Percentiles rank a stretch among this genome's conserved stretches.
Conservation (phyloP, 2,329 filamentous ascomycete species). For the Trichoderma arundinaceum region DNA sequence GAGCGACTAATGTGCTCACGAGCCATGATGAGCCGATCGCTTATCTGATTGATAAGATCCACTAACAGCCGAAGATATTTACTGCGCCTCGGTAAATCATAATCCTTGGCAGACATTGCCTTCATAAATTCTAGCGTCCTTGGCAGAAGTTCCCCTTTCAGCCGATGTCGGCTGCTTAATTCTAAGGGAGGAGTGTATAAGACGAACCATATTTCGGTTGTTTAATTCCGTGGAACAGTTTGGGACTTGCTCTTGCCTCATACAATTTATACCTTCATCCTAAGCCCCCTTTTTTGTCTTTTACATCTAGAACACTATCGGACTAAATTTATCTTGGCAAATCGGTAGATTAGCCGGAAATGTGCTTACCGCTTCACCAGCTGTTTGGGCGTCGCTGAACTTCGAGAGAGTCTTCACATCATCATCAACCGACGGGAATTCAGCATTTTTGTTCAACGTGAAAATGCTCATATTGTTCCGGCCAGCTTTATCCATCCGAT, state of each 20-base stretch:
- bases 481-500: background rate
- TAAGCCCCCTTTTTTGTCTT: background rate
- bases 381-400: background rate
- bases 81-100: background rate
- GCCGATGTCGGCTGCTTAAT: background rate
- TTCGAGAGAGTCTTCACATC: background rate
- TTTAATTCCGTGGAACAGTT: too few relatives aligned
- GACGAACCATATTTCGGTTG: background rate
- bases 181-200: background rate
- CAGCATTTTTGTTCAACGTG: background rate
- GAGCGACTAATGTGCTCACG: slow-evolving; percentile 10
- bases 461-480: background rate
- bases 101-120: background rate
- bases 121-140: background rate
- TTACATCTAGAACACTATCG: background rate
- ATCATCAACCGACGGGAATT: background rate
- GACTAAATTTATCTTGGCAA: background rate
- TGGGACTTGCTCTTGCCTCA: background rate
- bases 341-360: background rate
- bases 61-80: slow-evolving; percentile 1
- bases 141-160: background rate
- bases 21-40: slow-evolving; percentile 16
- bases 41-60: slow-evolving; percentile 31
- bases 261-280: background rate
- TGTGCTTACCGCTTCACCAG: background rate